Percentiles rank a stretch among this genome's conserved stretches.
phyloP scores from a whole-genome alignment of 2,329 filamentous ascomycete species.

The Aspergillus niger region DNA sequence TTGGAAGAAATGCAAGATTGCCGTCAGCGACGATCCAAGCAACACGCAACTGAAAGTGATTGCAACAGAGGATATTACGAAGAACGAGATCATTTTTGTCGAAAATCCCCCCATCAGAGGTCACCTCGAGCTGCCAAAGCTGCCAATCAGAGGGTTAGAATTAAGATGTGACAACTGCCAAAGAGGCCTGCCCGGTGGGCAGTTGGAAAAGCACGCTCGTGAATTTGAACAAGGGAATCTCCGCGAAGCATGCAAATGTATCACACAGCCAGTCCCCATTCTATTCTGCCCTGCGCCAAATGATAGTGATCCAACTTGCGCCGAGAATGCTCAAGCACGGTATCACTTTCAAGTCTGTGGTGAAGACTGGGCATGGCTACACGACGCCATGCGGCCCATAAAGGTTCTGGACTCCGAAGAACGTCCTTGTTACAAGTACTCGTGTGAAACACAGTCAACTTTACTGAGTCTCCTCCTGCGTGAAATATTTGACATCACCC shows the following conservation, averaged over 20 bases:
- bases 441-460: conserved; percentile 37
- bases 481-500: conserved; percentile 40
- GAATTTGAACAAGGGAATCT: background rate
- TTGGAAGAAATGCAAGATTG: conserved; percentile 15
- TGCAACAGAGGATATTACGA: conserved; percentile 29
- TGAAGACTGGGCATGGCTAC: conserved; percentile 38
- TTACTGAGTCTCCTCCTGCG: conserved; percentile 37
- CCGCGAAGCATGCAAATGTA: conserved; percentile 13
- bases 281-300: conserved; percentile 16
- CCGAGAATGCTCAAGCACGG: conserved; percentile 27
- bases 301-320: background rate
- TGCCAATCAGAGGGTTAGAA: background rate
- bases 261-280: background rate
- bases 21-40: conserved; percentile 3
- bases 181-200: background rate
- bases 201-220: background rate
- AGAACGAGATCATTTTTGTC: conserved; percentile 29
- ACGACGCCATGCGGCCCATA: conserved; percentile 35
- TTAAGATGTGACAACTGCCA: conserved; percentile 5
- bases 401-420: background rate
- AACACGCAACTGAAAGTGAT: conserved; percentile 24
- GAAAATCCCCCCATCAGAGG: conserved; percentile 41
- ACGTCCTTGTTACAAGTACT: conserved; percentile 24
- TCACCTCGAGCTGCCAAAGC: conserved; percentile 26
- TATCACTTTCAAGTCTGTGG: conserved; percentile 37